Base-by-base conservation (phyloP, 768 basidiomycete species). In the Boletus sensibilis region DNA sequence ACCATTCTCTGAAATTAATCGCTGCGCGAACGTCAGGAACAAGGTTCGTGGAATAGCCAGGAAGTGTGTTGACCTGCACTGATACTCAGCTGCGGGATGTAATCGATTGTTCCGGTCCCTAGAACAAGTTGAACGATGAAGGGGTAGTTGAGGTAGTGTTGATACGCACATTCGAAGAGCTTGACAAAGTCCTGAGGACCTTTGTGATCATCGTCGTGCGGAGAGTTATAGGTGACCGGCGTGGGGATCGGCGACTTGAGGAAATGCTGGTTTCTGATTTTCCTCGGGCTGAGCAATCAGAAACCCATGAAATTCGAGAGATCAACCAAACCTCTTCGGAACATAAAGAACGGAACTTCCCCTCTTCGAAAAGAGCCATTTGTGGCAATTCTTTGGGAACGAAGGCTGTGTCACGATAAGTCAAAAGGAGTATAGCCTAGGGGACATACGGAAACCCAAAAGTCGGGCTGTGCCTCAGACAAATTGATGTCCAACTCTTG, bases 311-410 rank as follows among this genome's bases (percentile, higher is more conserved):
- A 25, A 29, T 9, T n/a, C 5, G 14, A 38, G 38, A 43, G 51
- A 11, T 11, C 6, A 12, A 43, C 35, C 78, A 31, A 55, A 82
- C 84, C 82, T 71, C 54, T 75, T 78, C 0, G 91, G 88, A 6
- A 90, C 88, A 66, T 94, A 94, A 16, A 94, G 74, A 18, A 87
- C 75, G 0, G 89, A 84, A 43, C 79, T 84, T 1, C 82, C 76
- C 6, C 92, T 79, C 68, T 90, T 87, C 4, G 82, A 78, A 62
- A 79, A 85, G 2, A 93, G 73, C 92, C 93, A 95, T 71, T 94
- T 94, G 72, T 94, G 88, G 60, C 87, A 88, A 63, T 92, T 92
- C 83, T 90, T 51, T 14, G 2, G 5, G 33, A 40, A 52, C 12
- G 10, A 21, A 37, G 23, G 52, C 9, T 14, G 3, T 34, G 25